Base-by-base conservation (phyloP, 176 grass and related monocot genomes). In the Alopecurus myosuroides region DNA sequence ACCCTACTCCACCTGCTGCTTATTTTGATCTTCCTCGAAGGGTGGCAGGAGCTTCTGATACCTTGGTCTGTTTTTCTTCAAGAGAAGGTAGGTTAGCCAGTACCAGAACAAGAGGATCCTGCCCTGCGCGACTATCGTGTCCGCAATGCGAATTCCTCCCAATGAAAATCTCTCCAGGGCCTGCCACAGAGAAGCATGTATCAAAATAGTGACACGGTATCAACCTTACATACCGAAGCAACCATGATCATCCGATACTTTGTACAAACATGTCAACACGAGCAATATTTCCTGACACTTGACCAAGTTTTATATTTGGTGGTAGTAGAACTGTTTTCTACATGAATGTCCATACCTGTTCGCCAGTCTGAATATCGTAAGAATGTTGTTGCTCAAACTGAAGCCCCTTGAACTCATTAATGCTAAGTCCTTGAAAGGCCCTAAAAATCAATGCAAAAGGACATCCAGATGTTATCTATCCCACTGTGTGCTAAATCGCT, bases 391-490 rank as follows among this genome's bases (percentile, higher is more conserved):
- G 93, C 76, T 95, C 91, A 90, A 98, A 98, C 26, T 95, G 40
- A 52, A 98, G 89, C 62, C 93, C 93, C 30, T 83, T 98, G 83
- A 98, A 98, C 74, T 98, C 93, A 36, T 98, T 95, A 46, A 98
- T 94, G 78, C 91, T 92, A 85, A 98, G 93, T 78, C 96, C 93
- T 87, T 98, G 93, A 61, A 98, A 98, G 26, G 96, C 93, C 96
- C 96, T 98, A 81, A 79, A 73, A 61, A 72, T 71, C 29, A 28
- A 46, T 2, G 19, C 6, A 50, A 61, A 79, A 74, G 14, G 77
- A 25, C 14, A 86, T 79, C 61, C 29, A 60, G 23, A 56, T 39
- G 22, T 83, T 68, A 86, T 26, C 44, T 55, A 39, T 30, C 18
- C 12, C 4, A 35, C 14, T 6, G 1, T 67, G 49, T 57, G 41